Conservation (phyloP, 2,329 filamentous ascomycete genomes). For the Rosellinia necatrix region DNA sequence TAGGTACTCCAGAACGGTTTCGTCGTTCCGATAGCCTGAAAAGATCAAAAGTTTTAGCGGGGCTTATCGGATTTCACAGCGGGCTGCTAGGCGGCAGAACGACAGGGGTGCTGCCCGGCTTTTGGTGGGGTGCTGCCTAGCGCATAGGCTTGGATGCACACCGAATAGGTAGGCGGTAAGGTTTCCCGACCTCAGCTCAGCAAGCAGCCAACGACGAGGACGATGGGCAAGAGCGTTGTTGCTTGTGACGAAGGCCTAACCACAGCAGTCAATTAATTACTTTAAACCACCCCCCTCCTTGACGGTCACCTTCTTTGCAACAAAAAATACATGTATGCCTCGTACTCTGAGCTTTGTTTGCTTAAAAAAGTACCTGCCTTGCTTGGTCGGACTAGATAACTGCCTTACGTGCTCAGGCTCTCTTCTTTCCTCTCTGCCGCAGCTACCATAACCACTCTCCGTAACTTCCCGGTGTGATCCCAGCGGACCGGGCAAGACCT, state of each 20-base stretch:
- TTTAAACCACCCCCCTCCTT: background rate
- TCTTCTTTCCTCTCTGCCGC: too few relatives aligned
- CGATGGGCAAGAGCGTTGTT: slow-evolving; percentile 9
- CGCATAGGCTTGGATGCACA: too few relatives aligned
- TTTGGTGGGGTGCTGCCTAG: too few relatives aligned
- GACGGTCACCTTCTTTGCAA: slow-evolving; percentile 4
- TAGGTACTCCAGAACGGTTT: too few relatives aligned
- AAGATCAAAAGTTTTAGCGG: slow-evolving; percentile 24
- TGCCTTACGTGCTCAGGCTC: too few relatives aligned
- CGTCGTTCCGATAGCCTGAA: too few relatives aligned
- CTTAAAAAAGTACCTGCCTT: background rate
- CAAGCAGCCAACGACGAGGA: slow-evolving; percentile 17
- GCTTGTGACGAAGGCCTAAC: slow-evolving; percentile 18
- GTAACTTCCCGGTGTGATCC: background rate
- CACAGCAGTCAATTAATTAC: too few relatives aligned
- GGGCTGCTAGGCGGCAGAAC: background rate
- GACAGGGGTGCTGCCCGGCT: background rate
- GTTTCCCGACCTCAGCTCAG: slow-evolving; percentile 17
- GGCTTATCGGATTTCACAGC: slow-evolving; percentile 24
- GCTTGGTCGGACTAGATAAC: too few relatives aligned
- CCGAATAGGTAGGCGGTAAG: slow-evolving; percentile 29
- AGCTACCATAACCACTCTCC: too few relatives aligned
- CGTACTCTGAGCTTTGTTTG: slow-evolving; percentile 13
- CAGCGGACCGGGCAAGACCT: background rate
- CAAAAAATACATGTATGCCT: slow-evolving; percentile 1